Evolutionary conservation across 2,329 filamentous ascomycete genomes (phyloP).

Genomic region (Tolypocladium paradoxum): DNA sequence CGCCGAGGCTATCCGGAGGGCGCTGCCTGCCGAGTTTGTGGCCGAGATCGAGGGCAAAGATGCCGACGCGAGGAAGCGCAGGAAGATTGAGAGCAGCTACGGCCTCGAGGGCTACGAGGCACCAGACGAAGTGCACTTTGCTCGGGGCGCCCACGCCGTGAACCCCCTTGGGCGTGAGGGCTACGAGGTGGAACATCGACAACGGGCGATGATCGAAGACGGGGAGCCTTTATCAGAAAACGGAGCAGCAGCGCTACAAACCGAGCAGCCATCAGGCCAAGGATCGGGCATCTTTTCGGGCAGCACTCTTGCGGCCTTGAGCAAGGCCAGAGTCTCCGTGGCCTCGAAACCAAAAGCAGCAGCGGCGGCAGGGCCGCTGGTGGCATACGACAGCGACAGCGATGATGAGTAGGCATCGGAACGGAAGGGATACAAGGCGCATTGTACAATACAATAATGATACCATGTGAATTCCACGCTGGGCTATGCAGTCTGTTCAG

Average conservation of each 20-base stretch:
- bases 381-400: conserved; percentile 83
- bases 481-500: conserved; percentile 23
- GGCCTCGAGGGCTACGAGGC: conserved; percentile 87
- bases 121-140: conserved; percentile 88
- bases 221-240: conserved; percentile 35
- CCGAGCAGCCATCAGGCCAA: conserved; percentile 26
- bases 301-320: conserved; percentile 71
- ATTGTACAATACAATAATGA: conserved; percentile 18
- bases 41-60: conserved; percentile 90
- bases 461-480: conserved; percentile 10
- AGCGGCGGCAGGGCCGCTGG: conserved; percentile 57
- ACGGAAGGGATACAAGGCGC: conserved; percentile 5
- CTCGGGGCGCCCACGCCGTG: conserved; percentile 59
- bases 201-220: conserved; percentile 46
- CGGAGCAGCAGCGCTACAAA: conserved; percentile 12
- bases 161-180: conserved; percentile 48
- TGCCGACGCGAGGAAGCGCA: conserved; percentile 73
- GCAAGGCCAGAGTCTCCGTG: conserved; percentile 42
- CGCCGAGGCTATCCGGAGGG: conserved; percentile 81
- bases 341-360: conserved; percentile 43
- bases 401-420: conserved; percentile 44
- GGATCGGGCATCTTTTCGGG: conserved; percentile 64
- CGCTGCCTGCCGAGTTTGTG: conserved; percentile 80
- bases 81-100: conserved; percentile 82
- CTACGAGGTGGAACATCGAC: conserved; percentile 53